These are phyloP conservation scores for Calonectria hawksworthii DNA, from an alignment of 2,329 filamentous ascomycete genomes.

Conservation along the genomic window DNA sequence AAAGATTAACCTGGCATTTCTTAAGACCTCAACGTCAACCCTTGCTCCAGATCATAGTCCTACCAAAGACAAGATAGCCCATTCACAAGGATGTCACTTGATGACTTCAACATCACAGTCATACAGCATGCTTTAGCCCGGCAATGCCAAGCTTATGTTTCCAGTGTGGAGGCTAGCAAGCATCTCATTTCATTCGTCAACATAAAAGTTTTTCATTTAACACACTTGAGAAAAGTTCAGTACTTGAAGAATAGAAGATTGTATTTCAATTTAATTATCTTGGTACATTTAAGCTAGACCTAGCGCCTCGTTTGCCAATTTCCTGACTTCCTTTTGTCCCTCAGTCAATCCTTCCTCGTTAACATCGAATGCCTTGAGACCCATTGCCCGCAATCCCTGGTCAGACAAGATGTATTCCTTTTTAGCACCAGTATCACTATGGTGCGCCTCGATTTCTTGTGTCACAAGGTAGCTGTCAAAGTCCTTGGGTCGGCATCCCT, in stretches of 20 bases:
- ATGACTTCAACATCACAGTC: too few relatives aligned
- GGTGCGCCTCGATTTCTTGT: not conserved
- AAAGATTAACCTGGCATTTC: not conserved
- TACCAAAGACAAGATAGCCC: too few relatives aligned
- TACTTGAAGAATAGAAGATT: not conserved
- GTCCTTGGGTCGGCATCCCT: not conserved
- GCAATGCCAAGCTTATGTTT: too few relatives aligned
- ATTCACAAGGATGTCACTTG: too few relatives aligned
- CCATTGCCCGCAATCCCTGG: not conserved
- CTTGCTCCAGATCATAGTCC: too few relatives aligned
- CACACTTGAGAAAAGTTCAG: not conserved
- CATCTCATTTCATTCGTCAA: too few relatives aligned
- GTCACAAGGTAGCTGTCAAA: constrained; percentile 3
- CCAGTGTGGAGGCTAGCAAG: too few relatives aligned
- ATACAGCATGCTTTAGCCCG: too few relatives aligned
- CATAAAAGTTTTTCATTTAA: too few relatives aligned
- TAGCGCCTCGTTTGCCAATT: not conserved
- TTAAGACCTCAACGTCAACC: not conserved
- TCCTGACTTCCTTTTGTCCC: not conserved
- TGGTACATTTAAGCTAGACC: not conserved
- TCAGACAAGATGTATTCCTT: not conserved
- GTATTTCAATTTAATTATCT: not conserved
- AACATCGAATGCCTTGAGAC: not conserved
- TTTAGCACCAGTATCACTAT: not conserved
- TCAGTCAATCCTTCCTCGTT: not conserved